Evolutionary conservation across 192 early-diverging fungal genomes (phyloP), one percentile per base, ranked within the genome.

Genomic region (Backusella liffmaniae): DNA sequence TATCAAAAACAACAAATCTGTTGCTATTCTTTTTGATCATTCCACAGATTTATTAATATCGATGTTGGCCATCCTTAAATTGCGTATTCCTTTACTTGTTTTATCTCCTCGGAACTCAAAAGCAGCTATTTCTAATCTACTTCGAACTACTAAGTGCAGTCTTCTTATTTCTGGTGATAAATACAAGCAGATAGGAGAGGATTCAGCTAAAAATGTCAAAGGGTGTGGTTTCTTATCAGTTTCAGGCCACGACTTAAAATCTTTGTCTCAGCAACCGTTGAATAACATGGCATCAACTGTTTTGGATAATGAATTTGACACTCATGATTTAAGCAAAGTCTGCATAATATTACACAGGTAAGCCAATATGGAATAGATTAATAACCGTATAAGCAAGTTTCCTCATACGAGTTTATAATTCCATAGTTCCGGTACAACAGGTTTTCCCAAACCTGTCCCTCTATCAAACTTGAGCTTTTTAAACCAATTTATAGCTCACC

Each of bases 31-130:
- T 30, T 53, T 18, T 1, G 69, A 76, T 29, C 69, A 76, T 34
- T 39, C 36, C 29, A 10, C 30, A 30, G 36, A 70, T 13, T 71
- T 44, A 44, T 34, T 53, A 16, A 26, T 76, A 5, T 41, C 53
- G 6, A 15, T 76, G 18, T 8, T 76, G 16, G 75, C 75, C 0
- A 13, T 76, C 1, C 5, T 76, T 10, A 76, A 76, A n/a, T 56
- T 76, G 12, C 44, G 36, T 29, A 35, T 70, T 32, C 36, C 30
- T 5, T 4, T 66, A 16, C 13, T 76, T n/a, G 1, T 44, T 3
- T 15, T 76, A 10, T 71, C 68, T n/a, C 68, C 75, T 42, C 51
- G 69, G 2, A 76, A 71, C 53, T 76, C 75, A 18, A 53, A 32
- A 62, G 4, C 68, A 62, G 75, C 51, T 18, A 59, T 72, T 10